Percentiles rank a stretch among this genome's conserved stretches.
These are phyloP conservation scores for Huntiella abstrusa DNA, from an alignment of 2,329 filamentous ascomycete genomes.

Conservation along the genomic window DNA sequence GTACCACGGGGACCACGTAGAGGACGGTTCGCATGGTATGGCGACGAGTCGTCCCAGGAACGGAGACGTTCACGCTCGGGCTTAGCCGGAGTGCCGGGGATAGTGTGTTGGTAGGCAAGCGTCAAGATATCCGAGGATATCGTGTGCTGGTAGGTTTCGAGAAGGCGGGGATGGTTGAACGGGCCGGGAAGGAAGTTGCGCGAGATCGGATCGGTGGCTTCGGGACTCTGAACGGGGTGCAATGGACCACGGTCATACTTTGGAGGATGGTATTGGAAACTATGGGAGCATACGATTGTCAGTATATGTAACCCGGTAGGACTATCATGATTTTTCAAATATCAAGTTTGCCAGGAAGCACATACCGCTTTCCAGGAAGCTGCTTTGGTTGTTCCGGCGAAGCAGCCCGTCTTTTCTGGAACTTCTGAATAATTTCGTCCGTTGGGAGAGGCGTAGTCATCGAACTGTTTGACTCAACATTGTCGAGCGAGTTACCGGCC, in stretches of 20 bases:
- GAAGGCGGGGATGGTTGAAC: constrained; percentile 69
- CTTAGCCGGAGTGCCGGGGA: constrained; percentile 47
- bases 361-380: constrained; percentile 30
- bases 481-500: constrained; percentile 4
- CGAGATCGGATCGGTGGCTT: constrained; percentile 67
- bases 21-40: constrained; percentile 84
- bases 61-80: constrained; percentile 49
- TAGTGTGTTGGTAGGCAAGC: constrained; percentile 69
- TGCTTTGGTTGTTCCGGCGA: constrained; percentile 20
- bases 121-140: constrained; percentile 76
- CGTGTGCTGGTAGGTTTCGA: constrained; percentile 78
- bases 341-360: neutral
- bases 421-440: constrained; percentile 21
- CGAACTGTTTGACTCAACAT: constrained; percentile 11
- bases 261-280: constrained; percentile 88
- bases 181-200: constrained; percentile 79
- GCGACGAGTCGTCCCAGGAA: constrained; percentile 74
- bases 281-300: constrained; percentile 19
- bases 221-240: constrained; percentile 81
- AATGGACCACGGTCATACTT: constrained; percentile 89
- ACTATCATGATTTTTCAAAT: neutral
- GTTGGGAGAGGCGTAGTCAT: constrained; percentile 24
- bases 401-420: constrained; percentile 20
- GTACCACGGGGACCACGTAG: constrained; percentile 65
- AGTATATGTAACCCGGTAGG: neutral